Evolutionary conservation across 1,139 yeast species (phyloP).

Genomic region (Martiniozyma asiatica): DNA sequence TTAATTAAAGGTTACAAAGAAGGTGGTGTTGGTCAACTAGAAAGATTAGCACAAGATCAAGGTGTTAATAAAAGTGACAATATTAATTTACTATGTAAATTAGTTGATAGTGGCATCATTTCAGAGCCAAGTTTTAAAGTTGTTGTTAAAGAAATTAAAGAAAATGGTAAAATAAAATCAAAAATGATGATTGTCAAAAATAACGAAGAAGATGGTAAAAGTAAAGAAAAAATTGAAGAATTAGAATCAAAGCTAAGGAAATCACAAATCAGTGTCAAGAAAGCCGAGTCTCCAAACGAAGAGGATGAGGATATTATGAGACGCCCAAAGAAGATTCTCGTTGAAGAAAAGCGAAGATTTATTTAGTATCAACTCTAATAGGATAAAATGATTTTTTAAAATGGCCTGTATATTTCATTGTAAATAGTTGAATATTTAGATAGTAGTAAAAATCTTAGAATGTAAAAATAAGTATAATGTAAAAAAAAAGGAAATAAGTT

Average conservation of each 20-base stretch:
- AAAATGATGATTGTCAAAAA: constrained; percentile 13
- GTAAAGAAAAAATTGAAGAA: constrained; percentile 5
- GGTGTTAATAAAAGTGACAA: constrained; percentile 12
- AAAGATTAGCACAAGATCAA: constrained; percentile 5
- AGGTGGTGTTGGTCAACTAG: constrained; percentile 5
- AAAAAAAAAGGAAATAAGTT: too few relatives aligned
- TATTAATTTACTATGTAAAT: constrained; percentile 8
- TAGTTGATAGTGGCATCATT: constrained; percentile 13
- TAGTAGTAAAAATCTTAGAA: too few relatives aligned
- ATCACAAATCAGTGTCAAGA: constrained; percentile 8
- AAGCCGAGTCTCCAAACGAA: not conserved
- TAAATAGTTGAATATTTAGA: too few relatives aligned
- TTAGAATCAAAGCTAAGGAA: constrained; percentile 11
- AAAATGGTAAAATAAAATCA: constrained; percentile 12
- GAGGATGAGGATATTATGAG: constrained; percentile 7
- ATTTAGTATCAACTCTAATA: constrained; percentile 1
- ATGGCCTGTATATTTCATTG: too few relatives aligned
- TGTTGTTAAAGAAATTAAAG: constrained; percentile 9
- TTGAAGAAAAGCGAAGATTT: constrained; percentile 7
- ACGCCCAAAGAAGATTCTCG: constrained; percentile 9
- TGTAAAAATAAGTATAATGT: too few relatives aligned
- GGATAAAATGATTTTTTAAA: too few relatives aligned
- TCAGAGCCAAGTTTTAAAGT: constrained; percentile 17
- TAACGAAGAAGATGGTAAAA: constrained; percentile 4
- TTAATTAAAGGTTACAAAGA: constrained; percentile 14